A percentile compares a stretch with the other conserved stretches of the same genome.
phyloP scores from a whole-genome alignment of 1,139 yeast species.

The Pichiaceae sp. region DNA sequence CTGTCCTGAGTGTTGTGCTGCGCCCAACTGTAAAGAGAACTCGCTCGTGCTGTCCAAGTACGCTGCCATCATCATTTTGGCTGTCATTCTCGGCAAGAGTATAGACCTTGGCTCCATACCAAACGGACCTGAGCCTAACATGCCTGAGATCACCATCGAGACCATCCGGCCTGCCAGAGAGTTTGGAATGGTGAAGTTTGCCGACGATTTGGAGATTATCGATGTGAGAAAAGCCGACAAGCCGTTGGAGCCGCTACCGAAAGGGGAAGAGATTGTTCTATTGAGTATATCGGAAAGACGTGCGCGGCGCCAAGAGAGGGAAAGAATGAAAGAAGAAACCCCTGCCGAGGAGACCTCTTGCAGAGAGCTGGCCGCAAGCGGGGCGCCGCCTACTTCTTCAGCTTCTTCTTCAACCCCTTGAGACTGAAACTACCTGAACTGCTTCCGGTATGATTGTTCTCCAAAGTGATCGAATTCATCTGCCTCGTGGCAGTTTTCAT shows the following conservation, averaged over 20 bases:
- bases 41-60: slow-evolving; percentile 80
- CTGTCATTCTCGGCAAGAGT: slow-evolving; percentile 34
- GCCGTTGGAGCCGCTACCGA: slow-evolving; percentile 14
- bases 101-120: slow-evolving; percentile 47
- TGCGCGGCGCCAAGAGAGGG: background rate
- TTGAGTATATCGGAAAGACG: slow-evolving; percentile 1
- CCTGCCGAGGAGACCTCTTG: background rate
- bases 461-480: background rate
- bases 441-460: background rate
- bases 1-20: slow-evolving; percentile 82
- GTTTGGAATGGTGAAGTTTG: slow-evolving; percentile 40
- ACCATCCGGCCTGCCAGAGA: slow-evolving; percentile 49
- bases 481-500: too few species aligned
- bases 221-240: slow-evolving; percentile 29
- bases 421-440: background rate
- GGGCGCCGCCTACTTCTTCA: background rate
- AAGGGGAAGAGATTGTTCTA: slow-evolving; percentile 10
- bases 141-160: slow-evolving; percentile 61
- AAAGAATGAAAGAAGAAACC: background rate
- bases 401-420: background rate
- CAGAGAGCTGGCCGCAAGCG: too few species aligned
- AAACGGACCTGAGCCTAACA: slow-evolving; percentile 78
- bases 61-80: slow-evolving; percentile 71
- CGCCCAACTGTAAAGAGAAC: slow-evolving; percentile 70
- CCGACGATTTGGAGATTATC: slow-evolving; percentile 51